Percentiles rank a stretch among this genome's conserved stretches.
These are phyloP conservation scores for Cercospora beticola DNA, from an alignment of 2,329 filamentous ascomycete genomes.

Conservation along the genomic window DNA sequence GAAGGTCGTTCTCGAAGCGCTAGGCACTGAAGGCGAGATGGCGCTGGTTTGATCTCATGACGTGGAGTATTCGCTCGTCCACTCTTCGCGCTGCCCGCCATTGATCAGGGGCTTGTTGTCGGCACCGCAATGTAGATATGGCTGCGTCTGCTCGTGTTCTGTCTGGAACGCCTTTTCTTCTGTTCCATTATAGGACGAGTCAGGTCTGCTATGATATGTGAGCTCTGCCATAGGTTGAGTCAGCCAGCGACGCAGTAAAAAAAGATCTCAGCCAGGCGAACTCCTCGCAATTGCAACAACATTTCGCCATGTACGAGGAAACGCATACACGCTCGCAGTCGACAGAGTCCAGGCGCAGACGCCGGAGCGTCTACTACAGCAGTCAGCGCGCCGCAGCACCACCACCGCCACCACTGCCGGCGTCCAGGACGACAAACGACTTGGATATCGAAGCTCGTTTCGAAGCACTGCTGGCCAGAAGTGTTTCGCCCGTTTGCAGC, in stretches of 20 bases:
- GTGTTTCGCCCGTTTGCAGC: not conserved
- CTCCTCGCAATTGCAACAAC: not conserved
- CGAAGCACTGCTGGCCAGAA: conserved; percentile 8
- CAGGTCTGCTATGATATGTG: conserved; percentile 1
- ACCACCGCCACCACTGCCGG: not conserved
- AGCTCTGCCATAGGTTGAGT: not conserved
- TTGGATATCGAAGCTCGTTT: not conserved
- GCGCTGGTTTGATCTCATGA: not conserved
- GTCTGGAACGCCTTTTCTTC: not conserved
- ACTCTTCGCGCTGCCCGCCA: not conserved
- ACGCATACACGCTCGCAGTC: not conserved
- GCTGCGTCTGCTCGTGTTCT: not conserved
- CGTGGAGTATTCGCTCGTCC: not conserved
- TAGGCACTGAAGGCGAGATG: not conserved
- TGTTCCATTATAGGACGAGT: not conserved
- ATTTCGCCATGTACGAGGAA: not conserved
- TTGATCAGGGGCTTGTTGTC: not conserved
- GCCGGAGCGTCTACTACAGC: conserved; percentile 4
- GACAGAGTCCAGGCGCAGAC: not conserved
- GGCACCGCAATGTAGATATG: not conserved
- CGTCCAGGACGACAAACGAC: not conserved
- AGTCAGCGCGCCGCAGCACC: conserved; percentile 8
- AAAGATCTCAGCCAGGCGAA: not conserved
- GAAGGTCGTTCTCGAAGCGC: not conserved
- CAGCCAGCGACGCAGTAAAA: not conserved